Percentiles rank a stretch among this genome's conserved stretches.
Conservation (phyloP, 352 stramenopile genomes). For the Albugo laibachii region DNA sequence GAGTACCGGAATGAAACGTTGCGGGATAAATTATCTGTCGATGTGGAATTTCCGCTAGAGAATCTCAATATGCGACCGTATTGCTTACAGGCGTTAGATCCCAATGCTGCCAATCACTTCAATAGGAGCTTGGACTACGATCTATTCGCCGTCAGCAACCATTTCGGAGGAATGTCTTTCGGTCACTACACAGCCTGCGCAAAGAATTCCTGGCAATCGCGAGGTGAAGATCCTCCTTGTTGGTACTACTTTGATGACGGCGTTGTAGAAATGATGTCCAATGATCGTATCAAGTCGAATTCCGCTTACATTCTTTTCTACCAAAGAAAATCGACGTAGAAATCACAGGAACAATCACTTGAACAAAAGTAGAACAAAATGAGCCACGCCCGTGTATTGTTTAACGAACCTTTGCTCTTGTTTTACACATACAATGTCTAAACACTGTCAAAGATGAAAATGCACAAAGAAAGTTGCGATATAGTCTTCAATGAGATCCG, state of each 20-base stretch:
- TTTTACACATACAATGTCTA: too few species aligned
- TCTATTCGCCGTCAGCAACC: constrained; percentile 79
- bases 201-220: constrained; percentile 32
- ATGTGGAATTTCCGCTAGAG: constrained; percentile 76
- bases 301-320: constrained; percentile 82
- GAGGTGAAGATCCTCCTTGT: constrained; percentile 23
- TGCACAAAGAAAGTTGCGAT: too few species aligned
- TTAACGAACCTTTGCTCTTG: too few species aligned
- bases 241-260: constrained; percentile 81
- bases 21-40: constrained; percentile 64
- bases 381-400: too few species aligned
- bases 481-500: too few species aligned
- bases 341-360: background rate
- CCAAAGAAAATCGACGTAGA: constrained; percentile 18
- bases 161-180: constrained; percentile 79
- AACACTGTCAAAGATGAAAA: too few species aligned
- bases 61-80: constrained; percentile 64
- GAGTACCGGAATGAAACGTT: constrained; percentile 72
- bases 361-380: background rate
- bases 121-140: constrained; percentile 46
- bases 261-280: constrained; percentile 30
- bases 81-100: constrained; percentile 22
- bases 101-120: background rate
- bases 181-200: constrained; percentile 82
- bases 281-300: constrained; percentile 48